These are phyloP conservation scores for Leishmania braziliensis DNA, from an alignment of 208 protist species.

Conservation along the genomic window DNA sequence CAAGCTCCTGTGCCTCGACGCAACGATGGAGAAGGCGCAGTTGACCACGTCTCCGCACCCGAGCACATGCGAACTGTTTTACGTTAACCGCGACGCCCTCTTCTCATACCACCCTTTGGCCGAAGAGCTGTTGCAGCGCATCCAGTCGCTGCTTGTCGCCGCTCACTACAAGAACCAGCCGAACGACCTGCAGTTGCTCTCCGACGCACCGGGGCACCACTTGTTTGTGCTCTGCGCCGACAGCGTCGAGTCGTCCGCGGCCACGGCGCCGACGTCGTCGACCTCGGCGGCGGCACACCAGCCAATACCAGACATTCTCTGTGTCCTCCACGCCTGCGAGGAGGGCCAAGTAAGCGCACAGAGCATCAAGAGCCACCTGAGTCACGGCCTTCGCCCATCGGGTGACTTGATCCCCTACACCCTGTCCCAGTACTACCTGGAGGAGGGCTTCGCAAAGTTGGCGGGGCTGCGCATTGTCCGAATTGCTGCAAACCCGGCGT, in stretches of 20 bases:
- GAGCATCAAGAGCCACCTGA: conserved; percentile 82
- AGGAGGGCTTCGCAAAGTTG: conserved; percentile 95
- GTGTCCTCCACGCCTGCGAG: conserved; percentile 97
- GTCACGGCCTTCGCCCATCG: conserved; percentile 89
- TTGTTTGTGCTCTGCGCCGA: conserved; percentile 97
- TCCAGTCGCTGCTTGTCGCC: conserved; percentile 96
- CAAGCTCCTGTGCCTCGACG: conserved; percentile 98
- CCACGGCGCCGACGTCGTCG: conserved; percentile 17
- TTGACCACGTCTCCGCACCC: conserved; percentile 90
- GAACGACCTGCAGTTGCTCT: conserved; percentile 99
- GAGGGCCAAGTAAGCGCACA: conserved; percentile 96
- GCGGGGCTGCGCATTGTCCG: conserved; percentile 97
- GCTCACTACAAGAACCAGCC: conserved; percentile 99
- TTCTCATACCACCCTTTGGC: conserved; percentile 98
- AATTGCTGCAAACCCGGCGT: conserved; percentile 98
- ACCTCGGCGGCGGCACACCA: conserved; percentile 27
- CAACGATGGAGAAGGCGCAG: conserved; percentile 56
- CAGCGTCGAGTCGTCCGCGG: conserved; percentile 51
- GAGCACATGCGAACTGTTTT: conserved; percentile 96
- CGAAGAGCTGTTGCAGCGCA: conserved; percentile 94
- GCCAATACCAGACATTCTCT: conserved; percentile 96
- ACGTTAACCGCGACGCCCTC: conserved; percentile 98
- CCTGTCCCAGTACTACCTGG: conserved; percentile 96
- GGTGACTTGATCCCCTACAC: conserved; percentile 99
- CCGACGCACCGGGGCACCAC: conserved; percentile 99